Conservation (phyloP, 148 eudicot genomes). For the Fagopyrum homotropicum region DNA sequence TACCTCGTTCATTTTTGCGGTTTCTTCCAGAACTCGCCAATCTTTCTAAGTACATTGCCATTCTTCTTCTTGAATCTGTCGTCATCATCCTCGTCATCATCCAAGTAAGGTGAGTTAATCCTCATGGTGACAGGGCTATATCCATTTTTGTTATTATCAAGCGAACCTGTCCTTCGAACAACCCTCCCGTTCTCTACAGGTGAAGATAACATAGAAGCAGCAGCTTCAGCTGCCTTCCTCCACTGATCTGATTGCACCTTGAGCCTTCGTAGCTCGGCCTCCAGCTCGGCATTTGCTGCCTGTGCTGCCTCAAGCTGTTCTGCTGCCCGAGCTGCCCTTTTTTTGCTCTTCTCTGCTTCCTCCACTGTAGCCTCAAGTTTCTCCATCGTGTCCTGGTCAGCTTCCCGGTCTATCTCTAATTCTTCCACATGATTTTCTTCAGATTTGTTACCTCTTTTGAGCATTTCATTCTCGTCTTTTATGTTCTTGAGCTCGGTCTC, state of each 20-base stretch:
- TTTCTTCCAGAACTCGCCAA: slow-evolving; percentile 88
- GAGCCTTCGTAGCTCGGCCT: slow-evolving; percentile 68
- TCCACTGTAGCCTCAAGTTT: slow-evolving; percentile 46
- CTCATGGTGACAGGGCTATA: slow-evolving; percentile 38
- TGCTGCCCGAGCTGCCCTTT: slow-evolving; percentile 34
- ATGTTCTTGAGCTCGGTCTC: slow-evolving; percentile 50
- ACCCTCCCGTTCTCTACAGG: slow-evolving; percentile 46
- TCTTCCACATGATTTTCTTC: slow-evolving; percentile 5
- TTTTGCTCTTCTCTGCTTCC: slow-evolving; percentile 46
- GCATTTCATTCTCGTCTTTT: slow-evolving; percentile 48
- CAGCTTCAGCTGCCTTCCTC: slow-evolving; percentile 97
- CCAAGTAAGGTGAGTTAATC: slow-evolving; percentile 37
- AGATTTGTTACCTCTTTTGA: slow-evolving; percentile 20
- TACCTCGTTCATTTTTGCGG: slow-evolving; percentile 44
- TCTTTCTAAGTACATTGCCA: slow-evolving; percentile 61
- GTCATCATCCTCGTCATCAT: slow-evolving; percentile 53
- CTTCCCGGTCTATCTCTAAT: slow-evolving; percentile 41
- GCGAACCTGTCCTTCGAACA: slow-evolving; percentile 59
- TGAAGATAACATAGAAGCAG: slow-evolving; percentile 66
- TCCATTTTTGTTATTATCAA: slow-evolving; percentile 28
- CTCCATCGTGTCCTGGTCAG: slow-evolving; percentile 44
- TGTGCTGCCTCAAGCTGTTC: slow-evolving; percentile 73
- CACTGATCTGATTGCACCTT: slow-evolving; percentile 86
- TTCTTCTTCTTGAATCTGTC: slow-evolving; percentile 64
- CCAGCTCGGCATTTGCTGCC: slow-evolving; percentile 53